Percentiles rank a stretch among this genome's conserved stretches.
Conservation (phyloP, 441 rosid genomes). For the Theobroma grandiflorum region DNA sequence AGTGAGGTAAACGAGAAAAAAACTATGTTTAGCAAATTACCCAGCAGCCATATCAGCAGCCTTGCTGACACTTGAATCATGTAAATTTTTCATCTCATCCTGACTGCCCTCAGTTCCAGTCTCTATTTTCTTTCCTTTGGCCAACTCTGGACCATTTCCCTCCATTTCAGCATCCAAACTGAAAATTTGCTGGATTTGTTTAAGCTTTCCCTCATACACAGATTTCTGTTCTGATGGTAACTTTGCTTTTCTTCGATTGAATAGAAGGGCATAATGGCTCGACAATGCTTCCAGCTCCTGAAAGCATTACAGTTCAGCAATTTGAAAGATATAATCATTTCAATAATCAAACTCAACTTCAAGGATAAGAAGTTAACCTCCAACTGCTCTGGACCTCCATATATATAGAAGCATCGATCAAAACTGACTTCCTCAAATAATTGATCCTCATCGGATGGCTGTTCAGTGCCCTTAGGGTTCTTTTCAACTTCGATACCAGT, state of each 20-base stretch:
- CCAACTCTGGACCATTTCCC: slow-evolving; percentile 55
- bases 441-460: slow-evolving; percentile 67
- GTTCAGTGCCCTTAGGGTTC: slow-evolving; percentile 48
- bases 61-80: slow-evolving; percentile 84
- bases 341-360: slow-evolving; percentile 26
- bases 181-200: slow-evolving; percentile 82
- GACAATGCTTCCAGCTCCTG: slow-evolving; percentile 97
- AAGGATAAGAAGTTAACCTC: slow-evolving; percentile 63
- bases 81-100: slow-evolving; percentile 79
- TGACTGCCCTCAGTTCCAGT: slow-evolving; percentile 62
- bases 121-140: slow-evolving; percentile 89
- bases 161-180: slow-evolving; percentile 63
- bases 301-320: slow-evolving; percentile 33
- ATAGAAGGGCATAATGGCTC: slow-evolving; percentile 82
- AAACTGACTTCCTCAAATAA: slow-evolving; percentile 85
- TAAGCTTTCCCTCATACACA: slow-evolving; percentile 76
- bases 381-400: slow-evolving; percentile 98
- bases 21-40: slow-evolving; percentile 47
- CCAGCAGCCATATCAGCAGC: slow-evolving; percentile 99
- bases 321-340: slow-evolving; percentile 30
- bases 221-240: slow-evolving; percentile 81
- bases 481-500: slow-evolving; percentile 80
- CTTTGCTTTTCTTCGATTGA: slow-evolving; percentile 87
- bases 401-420: slow-evolving; percentile 97
- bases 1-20: slow-evolving; percentile 15